A percentile compares a stretch with the other conserved stretches of the same genome.
These are phyloP conservation scores for Durio zibethinus DNA, from an alignment of 345 rosid genomes.

Conservation along the genomic window DNA sequence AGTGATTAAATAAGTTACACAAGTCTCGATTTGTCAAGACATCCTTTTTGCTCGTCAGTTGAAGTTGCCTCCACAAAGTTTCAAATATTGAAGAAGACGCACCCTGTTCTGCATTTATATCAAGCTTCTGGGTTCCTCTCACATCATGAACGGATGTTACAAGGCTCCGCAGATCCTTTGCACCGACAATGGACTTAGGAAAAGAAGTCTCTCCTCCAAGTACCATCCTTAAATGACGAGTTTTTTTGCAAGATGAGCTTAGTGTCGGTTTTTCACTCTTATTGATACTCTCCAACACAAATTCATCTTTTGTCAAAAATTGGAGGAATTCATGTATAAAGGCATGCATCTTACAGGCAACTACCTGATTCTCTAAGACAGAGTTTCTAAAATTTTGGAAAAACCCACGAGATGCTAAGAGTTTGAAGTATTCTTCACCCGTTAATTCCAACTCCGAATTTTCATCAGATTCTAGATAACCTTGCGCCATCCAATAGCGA, in stretches of 20 bases:
- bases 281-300: too few species aligned
- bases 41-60: too few species aligned
- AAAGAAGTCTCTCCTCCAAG: too few species aligned
- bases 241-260: too few species aligned
- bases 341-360: too few species aligned
- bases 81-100: too few species aligned
- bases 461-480: background rate
- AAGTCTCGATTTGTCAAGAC: background rate
- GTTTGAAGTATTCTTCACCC: background rate
- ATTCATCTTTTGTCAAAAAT: too few species aligned
- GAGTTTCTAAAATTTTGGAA: background rate
- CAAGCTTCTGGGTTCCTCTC: too few species aligned
- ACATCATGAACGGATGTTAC: too few species aligned
- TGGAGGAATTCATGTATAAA: too few species aligned
- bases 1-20: background rate
- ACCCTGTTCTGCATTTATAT: too few species aligned
- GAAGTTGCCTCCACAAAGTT: background rate
- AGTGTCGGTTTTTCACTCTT: too few species aligned
- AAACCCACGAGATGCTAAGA: background rate
- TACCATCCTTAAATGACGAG: background rate
- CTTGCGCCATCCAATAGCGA: background rate
- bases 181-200: background rate
- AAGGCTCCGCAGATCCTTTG: background rate
- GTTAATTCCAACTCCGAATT: background rate
- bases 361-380: background rate